Percentiles rank a stretch among this genome's conserved stretches.
Conservation (phyloP, 495 filamentous ascomycete species). For the Terfezia claveryi region DNA sequence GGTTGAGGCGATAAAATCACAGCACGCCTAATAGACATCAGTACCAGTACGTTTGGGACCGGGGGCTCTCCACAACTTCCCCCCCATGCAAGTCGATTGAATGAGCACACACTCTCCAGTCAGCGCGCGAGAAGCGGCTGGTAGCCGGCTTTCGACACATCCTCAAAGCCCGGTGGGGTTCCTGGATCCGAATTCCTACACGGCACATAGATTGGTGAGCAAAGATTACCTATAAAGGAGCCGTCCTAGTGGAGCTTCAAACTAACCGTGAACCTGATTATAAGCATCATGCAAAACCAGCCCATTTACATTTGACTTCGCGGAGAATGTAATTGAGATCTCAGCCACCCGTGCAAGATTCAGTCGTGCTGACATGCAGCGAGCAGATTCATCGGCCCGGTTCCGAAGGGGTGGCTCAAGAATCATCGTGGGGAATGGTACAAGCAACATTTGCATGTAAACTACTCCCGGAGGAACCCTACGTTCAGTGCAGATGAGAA, state of each 20-base stretch:
- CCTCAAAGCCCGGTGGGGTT: neutral
- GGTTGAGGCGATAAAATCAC: too few species aligned
- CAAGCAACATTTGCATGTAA: constrained; percentile 14
- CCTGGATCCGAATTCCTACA: constrained; percentile 15
- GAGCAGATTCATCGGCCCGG: constrained; percentile 16
- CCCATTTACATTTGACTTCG: constrained; percentile 16
- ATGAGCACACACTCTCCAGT: too few species aligned
- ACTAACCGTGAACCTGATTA: neutral
- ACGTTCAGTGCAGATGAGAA: constrained; percentile 9
- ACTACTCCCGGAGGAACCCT: constrained; percentile 5
- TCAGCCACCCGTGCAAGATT: neutral
- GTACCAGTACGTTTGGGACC: too few species aligned
- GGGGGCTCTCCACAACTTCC: too few species aligned
- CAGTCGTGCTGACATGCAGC: neutral
- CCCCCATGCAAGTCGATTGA: too few species aligned
- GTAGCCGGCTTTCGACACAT: too few species aligned
- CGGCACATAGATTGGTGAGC: constrained; percentile 13
- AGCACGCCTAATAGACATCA: too few species aligned
- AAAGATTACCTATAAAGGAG: neutral
- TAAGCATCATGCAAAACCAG: constrained; percentile 16
- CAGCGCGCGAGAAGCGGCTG: too few species aligned
- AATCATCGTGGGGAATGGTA: constrained; percentile 17
- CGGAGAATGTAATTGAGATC: constrained; percentile 12
- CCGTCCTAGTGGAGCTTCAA: neutral
- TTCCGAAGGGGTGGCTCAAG: constrained; percentile 16